A percentile compares a stretch with the other conserved stretches of the same genome.
Conservation (phyloP, 495 filamentous ascomycete genomes). For the Penicillium steckii region DNA sequence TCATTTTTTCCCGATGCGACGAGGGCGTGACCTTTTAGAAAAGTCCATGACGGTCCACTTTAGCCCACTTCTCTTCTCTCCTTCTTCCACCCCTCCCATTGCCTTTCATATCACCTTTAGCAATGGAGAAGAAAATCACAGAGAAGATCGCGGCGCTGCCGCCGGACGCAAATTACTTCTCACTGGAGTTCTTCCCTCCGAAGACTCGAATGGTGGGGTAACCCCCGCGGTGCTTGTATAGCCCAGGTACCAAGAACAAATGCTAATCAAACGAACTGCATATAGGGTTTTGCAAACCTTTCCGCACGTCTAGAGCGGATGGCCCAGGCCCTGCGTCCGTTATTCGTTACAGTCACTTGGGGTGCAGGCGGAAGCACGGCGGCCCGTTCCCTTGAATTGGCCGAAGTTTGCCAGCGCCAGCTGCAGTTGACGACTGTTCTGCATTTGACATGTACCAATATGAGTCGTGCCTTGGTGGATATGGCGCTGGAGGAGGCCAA, state of each 20-base stretch:
- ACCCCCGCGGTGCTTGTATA: conserved; percentile 19
- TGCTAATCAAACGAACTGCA: conserved; percentile 13
- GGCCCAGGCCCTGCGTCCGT: conserved; percentile 81
- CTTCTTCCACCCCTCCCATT: conserved; percentile 17
- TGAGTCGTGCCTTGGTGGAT: conserved; percentile 83
- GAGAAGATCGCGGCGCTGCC: conserved; percentile 94
- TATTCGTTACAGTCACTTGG: conserved; percentile 98
- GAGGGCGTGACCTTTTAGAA: conserved; percentile 8
- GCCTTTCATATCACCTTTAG: conserved; percentile 25
- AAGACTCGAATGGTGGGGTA: conserved; percentile 81
- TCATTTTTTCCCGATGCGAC: conserved; percentile 19
- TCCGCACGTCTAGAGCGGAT: conserved; percentile 92
- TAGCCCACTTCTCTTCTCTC: conserved; percentile 17
- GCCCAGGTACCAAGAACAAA: background rate
- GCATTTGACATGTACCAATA: conserved; percentile 97
- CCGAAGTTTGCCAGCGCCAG: conserved; percentile 91
- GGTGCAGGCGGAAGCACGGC: conserved; percentile 93
- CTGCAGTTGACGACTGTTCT: conserved; percentile 91
- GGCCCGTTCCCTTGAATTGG: conserved; percentile 85
- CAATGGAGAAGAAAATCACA: conserved; percentile 75
- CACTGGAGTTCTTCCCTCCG: conserved; percentile 98
- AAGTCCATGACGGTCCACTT: conserved; percentile 29
- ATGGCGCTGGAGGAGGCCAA: conserved; percentile 89
- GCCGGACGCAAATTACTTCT: conserved; percentile 81
- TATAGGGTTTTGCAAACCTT: conserved; percentile 82